phyloP scores from a whole-genome alignment of 305 asterid species.

The Fraxinus greggii region DNA sequence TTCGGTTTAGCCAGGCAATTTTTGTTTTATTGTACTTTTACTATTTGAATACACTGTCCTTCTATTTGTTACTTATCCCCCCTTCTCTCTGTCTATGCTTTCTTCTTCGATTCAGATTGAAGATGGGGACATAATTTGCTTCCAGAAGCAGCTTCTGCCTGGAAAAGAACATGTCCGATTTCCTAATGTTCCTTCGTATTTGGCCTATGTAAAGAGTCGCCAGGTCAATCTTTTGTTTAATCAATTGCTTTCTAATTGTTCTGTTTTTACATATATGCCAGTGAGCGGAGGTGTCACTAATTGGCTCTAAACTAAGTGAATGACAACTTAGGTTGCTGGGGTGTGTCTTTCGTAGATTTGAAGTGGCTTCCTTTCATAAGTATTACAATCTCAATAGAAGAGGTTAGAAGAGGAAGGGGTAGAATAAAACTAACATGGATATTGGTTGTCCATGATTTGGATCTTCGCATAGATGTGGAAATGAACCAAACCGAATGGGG shows the following conservation, averaged over 20 bases:
- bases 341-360: background rate
- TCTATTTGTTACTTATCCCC: background rate
- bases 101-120: conserved; percentile 37
- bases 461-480: background rate
- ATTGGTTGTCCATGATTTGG: background rate
- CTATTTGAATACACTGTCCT: background rate
- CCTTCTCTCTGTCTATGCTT: background rate
- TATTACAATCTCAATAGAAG: background rate
- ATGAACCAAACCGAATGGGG: background rate
- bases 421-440: background rate
- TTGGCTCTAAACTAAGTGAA: background rate
- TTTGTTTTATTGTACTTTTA: background rate
- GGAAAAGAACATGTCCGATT: conserved; percentile 40
- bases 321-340: background rate
- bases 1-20: conserved; percentile 34
- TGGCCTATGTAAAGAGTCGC: conserved; percentile 52
- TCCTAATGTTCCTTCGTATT: conserved; percentile 51
- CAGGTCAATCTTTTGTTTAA: conserved; percentile 31
- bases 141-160: conserved; percentile 37
- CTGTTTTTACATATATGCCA: background rate
- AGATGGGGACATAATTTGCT: conserved; percentile 57
- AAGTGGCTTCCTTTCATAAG: background rate
- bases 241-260: background rate
- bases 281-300: background rate
- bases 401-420: background rate